Percentiles rank a stretch among this genome's conserved stretches.
Conservation (phyloP, 2,329 filamentous ascomycete genomes). For the Cadophora gregata region DNA sequence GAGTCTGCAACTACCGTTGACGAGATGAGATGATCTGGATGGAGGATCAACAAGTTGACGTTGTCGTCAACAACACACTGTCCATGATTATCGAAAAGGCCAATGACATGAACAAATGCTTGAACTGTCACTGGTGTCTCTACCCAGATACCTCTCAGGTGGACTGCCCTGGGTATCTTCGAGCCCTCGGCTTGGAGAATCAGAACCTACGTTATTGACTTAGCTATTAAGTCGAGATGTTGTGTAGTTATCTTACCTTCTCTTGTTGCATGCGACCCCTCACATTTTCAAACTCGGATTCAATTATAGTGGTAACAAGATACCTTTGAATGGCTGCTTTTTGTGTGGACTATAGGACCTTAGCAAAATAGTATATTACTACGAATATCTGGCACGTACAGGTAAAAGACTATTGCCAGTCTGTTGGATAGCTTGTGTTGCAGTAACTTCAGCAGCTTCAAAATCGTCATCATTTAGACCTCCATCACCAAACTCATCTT, state of each 20-base stretch:
- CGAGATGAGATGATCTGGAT: slow-evolving; percentile 94
- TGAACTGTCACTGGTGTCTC: slow-evolving; percentile 77
- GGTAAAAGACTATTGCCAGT: slow-evolving; percentile 46
- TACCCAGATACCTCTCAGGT: slow-evolving; percentile 84
- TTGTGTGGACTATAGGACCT: slow-evolving; percentile 68
- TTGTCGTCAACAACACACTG: slow-evolving; percentile 84
- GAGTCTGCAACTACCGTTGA: slow-evolving; percentile 97
- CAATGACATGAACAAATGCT: slow-evolving; percentile 86
- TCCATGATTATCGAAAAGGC: slow-evolving; percentile 71
- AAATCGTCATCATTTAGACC: slow-evolving; percentile 72
- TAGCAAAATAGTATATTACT: slow-evolving; percentile 57
- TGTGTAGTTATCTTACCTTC: slow-evolving; percentile 62
- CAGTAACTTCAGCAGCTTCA: slow-evolving; percentile 75
- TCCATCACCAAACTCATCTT: slow-evolving; percentile 75
- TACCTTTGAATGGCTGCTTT: slow-evolving; percentile 85
- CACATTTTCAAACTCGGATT: slow-evolving; percentile 70
- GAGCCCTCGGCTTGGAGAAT: slow-evolving; percentile 81
- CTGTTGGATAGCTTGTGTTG: slow-evolving; percentile 65
- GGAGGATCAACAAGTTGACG: slow-evolving; percentile 84
- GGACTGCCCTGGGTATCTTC: slow-evolving; percentile 69
- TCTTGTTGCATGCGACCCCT: slow-evolving; percentile 66
- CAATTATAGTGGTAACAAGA: slow-evolving; percentile 75
- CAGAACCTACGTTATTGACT: slow-evolving; percentile 64
- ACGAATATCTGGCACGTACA: slow-evolving; percentile 58
- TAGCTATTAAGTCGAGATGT: slow-evolving; percentile 20